These are phyloP conservation scores for Aspergillus diversus DNA, from an alignment of 495 filamentous ascomycete genomes.

Conservation along the genomic window DNA sequence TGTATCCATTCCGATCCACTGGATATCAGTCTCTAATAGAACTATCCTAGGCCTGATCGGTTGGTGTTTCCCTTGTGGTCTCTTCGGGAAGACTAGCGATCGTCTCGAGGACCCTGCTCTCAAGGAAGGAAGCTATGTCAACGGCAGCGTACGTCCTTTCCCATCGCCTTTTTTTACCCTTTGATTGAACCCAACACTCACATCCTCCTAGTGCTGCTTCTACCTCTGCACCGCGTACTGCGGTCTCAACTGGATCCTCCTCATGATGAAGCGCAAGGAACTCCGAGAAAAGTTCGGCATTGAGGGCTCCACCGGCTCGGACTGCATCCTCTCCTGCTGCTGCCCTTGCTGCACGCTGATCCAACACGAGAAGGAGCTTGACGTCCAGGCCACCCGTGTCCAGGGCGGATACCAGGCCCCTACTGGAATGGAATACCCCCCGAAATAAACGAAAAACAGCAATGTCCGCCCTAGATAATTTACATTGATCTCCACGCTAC, in stretches of 20 bases:
- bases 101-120: constrained; percentile 50
- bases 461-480: not conserved
- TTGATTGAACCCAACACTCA: not conserved
- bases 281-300: constrained; percentile 57
- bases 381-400: constrained; percentile 17
- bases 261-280: constrained; percentile 58
- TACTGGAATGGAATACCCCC: constrained; percentile 21
- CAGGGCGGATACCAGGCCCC: constrained; percentile 29
- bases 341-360: constrained; percentile 56
- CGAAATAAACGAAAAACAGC: not conserved
- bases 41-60: constrained; percentile 37
- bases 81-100: constrained; percentile 54
- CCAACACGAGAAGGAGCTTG: constrained; percentile 59
- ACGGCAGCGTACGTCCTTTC: constrained; percentile 46
- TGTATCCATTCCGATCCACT: not conserved
- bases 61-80: constrained; percentile 57
- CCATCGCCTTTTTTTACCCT: not conserved
- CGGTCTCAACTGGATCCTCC: constrained; percentile 42
- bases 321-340: constrained; percentile 55
- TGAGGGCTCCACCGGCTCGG: constrained; percentile 53
- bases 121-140: constrained; percentile 47
- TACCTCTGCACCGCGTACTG: constrained; percentile 34
- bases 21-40: constrained; percentile 11
- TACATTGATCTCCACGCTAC: not conserved
- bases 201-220: constrained; percentile 25